These are phyloP conservation scores for Avena sativa DNA, from an alignment of 176 grass and related monocot genomes.

Conservation along the genomic window DNA sequence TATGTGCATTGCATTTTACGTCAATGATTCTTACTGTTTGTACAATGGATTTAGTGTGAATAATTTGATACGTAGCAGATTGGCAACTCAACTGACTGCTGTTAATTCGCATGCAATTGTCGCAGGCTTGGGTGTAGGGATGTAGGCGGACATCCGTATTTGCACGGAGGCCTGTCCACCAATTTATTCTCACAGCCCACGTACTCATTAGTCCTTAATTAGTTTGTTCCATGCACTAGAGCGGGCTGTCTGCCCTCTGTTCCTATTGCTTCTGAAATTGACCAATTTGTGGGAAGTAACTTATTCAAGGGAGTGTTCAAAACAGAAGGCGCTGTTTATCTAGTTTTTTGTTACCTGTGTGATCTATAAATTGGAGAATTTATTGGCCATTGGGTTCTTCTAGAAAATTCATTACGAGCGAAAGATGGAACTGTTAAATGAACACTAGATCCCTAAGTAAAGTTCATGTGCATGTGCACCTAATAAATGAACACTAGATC, in stretches of 20 bases:
- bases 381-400: not conserved
- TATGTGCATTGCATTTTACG: not conserved
- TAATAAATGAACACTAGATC: conserved; percentile 1
- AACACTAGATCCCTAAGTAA: not conserved
- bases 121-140: not conserved
- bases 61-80: not conserved
- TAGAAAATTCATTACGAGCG: not conserved
- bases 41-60: conserved; percentile 20
- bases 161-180: too few relatives aligned
- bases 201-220: too few relatives aligned
- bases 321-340: not conserved
- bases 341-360: not conserved
- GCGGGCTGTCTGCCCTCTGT: not conserved
- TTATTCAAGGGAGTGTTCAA: not conserved
- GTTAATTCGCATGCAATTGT: conserved; percentile 5
- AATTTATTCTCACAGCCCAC: too few relatives aligned
- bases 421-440: conserved; percentile 6
- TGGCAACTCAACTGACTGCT: not conserved
- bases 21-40: not conserved
- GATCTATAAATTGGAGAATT: not conserved
- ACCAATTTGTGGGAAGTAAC: not conserved
- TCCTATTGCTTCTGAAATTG: not conserved
- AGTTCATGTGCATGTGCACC: not conserved
- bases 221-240: too few relatives aligned
- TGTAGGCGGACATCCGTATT: too few relatives aligned